Evolutionary conservation across 2,329 filamentous ascomycete genomes (phyloP).

Genomic region (Stagonosporopsis chrysanthemi): DNA sequence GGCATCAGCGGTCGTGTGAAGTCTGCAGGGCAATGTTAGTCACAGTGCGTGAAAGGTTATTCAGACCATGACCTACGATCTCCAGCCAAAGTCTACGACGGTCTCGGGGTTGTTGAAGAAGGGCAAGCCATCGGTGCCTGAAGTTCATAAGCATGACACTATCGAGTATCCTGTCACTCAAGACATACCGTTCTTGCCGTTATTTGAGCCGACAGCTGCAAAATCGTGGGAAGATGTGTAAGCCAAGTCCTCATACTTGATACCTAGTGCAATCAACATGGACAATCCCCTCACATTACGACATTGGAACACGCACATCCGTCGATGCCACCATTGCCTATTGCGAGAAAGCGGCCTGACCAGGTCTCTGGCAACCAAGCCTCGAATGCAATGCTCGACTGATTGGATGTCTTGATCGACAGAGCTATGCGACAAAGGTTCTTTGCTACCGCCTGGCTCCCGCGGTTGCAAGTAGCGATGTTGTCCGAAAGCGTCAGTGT

Average conservation of each 20-base stretch:
- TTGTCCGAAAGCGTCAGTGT: slow-evolving; percentile 52
- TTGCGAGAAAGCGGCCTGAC: slow-evolving; percentile 50
- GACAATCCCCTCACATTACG: background rate
- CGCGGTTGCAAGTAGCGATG: slow-evolving; percentile 44
- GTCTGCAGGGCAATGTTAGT: slow-evolving; percentile 5
- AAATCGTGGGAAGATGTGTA: slow-evolving; percentile 50
- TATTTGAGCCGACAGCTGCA: slow-evolving; percentile 51
- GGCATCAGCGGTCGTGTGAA: slow-evolving; percentile 51
- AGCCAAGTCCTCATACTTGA: slow-evolving; percentile 51
- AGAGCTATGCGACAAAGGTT: slow-evolving; percentile 55
- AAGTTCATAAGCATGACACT: background rate
- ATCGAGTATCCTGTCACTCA: no score
- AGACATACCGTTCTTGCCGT: slow-evolving; percentile 53
- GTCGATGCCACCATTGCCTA: slow-evolving; percentile 53
- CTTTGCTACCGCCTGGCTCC: slow-evolving; percentile 46
- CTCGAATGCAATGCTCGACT: slow-evolving; percentile 53
- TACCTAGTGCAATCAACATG: slow-evolving; percentile 41
- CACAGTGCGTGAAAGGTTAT: no score
- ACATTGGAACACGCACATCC: slow-evolving; percentile 46
- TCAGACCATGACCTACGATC: slow-evolving; percentile 35
- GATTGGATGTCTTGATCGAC: slow-evolving; percentile 51
- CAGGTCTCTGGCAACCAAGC: slow-evolving; percentile 49
- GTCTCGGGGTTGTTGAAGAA: slow-evolving; percentile 57
- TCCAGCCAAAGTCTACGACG: slow-evolving; percentile 58
- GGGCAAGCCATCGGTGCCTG: slow-evolving; percentile 41